phyloP scores from a whole-genome alignment of 1,284 basidiomycete genomes.

The Tausonia pullulans region DNA sequence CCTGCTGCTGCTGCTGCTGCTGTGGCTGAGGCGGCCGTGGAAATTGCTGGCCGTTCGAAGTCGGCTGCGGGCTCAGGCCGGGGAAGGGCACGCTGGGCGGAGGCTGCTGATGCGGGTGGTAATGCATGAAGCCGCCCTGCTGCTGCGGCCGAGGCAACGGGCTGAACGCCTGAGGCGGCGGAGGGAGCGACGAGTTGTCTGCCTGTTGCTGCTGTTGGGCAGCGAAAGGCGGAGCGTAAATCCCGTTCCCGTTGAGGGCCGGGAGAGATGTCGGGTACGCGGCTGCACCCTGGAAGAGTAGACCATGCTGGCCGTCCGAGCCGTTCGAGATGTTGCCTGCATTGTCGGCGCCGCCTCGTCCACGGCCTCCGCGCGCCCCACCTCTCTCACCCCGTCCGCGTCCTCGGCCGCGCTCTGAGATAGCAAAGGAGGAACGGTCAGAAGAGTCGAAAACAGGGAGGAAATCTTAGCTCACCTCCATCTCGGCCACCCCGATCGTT shows the following conservation, averaged over 20 bases:
- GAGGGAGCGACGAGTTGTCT: neutral
- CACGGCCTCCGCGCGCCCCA: slow-evolving; percentile 14
- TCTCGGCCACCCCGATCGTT: too few relatives aligned
- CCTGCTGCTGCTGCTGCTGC: too few relatives aligned
- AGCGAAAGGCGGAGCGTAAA: neutral
- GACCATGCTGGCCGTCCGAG: neutral
- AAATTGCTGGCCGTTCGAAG: neutral
- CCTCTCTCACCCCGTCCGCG: slow-evolving; percentile 3
- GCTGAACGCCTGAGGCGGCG: slow-evolving; percentile 5
- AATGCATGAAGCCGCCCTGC: neutral
- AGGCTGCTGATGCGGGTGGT: neutral
- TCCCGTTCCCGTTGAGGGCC: neutral
- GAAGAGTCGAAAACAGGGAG: too few relatives aligned
- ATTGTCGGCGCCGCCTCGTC: slow-evolving; percentile 18
- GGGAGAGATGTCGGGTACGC: neutral
- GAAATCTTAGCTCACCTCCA: too few relatives aligned
- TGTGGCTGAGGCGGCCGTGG: neutral
- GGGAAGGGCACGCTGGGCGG: neutral
- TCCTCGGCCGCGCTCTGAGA: slow-evolving; percentile 20
- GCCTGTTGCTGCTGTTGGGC: neutral
- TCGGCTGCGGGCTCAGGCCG: neutral
- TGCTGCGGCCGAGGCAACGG: neutral
- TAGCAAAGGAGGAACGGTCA: too few relatives aligned
- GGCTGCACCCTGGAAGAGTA: too few relatives aligned
- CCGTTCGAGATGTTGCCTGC: neutral